Conservation (phyloP, 306 rosid genomes). For the Castanopsis chinensis region DNA sequence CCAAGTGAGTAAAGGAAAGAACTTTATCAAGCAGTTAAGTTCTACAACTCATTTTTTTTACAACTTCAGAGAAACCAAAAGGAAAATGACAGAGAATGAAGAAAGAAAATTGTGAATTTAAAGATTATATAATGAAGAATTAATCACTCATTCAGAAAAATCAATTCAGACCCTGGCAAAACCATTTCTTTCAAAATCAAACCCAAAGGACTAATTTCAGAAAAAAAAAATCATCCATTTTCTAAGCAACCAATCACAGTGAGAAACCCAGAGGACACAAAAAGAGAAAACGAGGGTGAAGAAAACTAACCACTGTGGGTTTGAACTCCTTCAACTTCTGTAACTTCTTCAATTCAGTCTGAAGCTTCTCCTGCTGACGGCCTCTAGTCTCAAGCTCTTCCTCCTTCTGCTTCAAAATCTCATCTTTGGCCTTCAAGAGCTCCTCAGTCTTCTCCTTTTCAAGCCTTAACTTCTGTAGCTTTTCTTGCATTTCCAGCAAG, state of each 20-base stretch:
- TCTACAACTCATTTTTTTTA: neutral
- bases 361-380: conserved; percentile 68
- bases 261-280: neutral
- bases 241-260: neutral
- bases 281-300: neutral
- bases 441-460: conserved; percentile 87
- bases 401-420: conserved; percentile 66
- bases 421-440: conserved; percentile 71
- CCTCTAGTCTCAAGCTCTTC: conserved; percentile 64
- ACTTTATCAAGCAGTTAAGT: neutral
- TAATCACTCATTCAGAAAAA: neutral
- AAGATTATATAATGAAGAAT: neutral
- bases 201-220: neutral
- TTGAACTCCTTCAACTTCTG: conserved; percentile 88
- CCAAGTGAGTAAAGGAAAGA: no score
- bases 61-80: neutral
- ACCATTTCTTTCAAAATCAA: neutral
- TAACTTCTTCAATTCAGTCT: conserved; percentile 67
- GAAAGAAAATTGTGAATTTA: neutral
- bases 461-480: conserved; percentile 51
- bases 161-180: no score
- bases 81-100: neutral
- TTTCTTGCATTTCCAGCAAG: conserved; percentile 75
- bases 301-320: conserved; percentile 65
- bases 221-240: neutral